phyloP scores from a whole-genome alignment of 345 rosid genomes.

The Boechera divaricarpa region DNA sequence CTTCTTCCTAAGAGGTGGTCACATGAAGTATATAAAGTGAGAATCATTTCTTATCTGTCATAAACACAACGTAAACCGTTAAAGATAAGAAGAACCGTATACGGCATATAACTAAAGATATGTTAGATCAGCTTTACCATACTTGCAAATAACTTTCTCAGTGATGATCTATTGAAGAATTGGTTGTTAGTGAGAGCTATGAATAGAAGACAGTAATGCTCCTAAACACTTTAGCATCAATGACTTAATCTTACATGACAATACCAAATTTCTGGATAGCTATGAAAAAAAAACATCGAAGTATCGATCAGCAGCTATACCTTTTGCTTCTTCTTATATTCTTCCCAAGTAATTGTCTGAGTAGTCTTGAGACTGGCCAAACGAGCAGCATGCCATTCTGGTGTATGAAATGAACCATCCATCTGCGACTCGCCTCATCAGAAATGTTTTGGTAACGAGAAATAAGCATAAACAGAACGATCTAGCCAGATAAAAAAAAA shows the following conservation, averaged over 20 bases:
- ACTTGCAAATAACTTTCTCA: background rate
- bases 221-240: background rate
- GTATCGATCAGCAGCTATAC: conserved; percentile 42
- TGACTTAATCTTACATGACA: too few relatives aligned
- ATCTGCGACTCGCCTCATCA: conserved; percentile 97
- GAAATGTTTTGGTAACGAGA: conserved; percentile 57
- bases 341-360: conserved; percentile 93
- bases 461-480: conserved; percentile 1
- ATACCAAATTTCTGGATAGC: too few relatives aligned
- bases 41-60: conserved; percentile 18
- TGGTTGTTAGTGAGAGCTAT: too few relatives aligned
- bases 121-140: background rate
- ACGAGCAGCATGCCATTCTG: conserved; percentile 99
- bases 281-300: background rate
- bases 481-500: conserved; percentile 8
- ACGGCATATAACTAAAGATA: background rate
- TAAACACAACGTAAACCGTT: too few relatives aligned
- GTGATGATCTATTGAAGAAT: background rate
- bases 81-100: too few relatives aligned
- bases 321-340: conserved; percentile 85
- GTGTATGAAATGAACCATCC: conserved; percentile 99
- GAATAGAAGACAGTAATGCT: background rate
- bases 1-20: conserved; percentile 72
- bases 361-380: conserved; percentile 95
- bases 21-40: conserved; percentile 1